Percentiles rank a stretch among this genome's conserved stretches.
Evolutionary conservation across 2,329 filamentous ascomycete genomes (phyloP).

Genomic region (Aspergillus pseudonomiae): DNA sequence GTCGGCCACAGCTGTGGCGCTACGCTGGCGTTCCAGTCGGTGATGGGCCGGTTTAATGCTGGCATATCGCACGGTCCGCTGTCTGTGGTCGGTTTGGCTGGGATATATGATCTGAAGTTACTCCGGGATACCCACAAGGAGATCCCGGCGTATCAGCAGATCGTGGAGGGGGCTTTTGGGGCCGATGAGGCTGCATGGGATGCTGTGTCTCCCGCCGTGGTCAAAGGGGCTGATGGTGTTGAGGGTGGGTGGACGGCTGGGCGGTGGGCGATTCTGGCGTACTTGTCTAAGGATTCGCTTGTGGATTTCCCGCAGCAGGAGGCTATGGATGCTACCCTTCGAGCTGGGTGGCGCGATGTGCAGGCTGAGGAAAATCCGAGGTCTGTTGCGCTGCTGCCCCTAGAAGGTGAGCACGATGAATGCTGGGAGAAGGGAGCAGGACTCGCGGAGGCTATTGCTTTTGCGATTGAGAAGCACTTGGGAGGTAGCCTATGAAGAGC

Average conservation of each 20-base stretch:
- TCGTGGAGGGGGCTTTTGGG: constrained; percentile 49
- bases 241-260: constrained; percentile 39
- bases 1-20: constrained; percentile 53
- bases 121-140: constrained; percentile 38
- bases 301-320: constrained; percentile 43
- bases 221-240: constrained; percentile 30
- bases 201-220: constrained; percentile 43
- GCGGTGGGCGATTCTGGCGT: constrained; percentile 42
- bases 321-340: constrained; percentile 53
- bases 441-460: constrained; percentile 41
- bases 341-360: constrained; percentile 50
- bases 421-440: constrained; percentile 46
- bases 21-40: constrained; percentile 48
- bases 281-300: constrained; percentile 46
- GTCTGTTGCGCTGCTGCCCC: constrained; percentile 40
- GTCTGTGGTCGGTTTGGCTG: constrained; percentile 47
- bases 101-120: constrained; percentile 48
- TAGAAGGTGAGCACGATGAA: constrained; percentile 46
- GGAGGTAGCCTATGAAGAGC: not conserved
- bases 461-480: constrained; percentile 33
- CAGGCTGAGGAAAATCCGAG: constrained; percentile 34
- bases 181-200: constrained; percentile 41
- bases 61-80: constrained; percentile 28
- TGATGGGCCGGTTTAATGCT: constrained; percentile 37
- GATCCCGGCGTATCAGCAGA: constrained; percentile 40